Evolutionary conservation across 257 asterid genomes (phyloP).

Genomic region (Galeopsis tetrahit): DNA sequence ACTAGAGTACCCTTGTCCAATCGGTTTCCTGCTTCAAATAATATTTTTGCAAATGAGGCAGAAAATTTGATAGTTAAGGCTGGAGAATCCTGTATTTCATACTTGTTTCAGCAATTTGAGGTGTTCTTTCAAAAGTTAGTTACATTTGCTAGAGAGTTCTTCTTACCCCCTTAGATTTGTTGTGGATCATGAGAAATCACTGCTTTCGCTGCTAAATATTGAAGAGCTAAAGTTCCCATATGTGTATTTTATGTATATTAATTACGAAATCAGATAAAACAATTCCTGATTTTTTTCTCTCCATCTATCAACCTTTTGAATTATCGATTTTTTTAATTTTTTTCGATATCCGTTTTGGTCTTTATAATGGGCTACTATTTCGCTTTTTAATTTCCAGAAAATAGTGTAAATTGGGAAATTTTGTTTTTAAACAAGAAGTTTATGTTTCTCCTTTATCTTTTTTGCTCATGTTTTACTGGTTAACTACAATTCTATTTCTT

Average conservation of each 20-base stretch:
- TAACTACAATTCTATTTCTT: conserved; percentile 16
- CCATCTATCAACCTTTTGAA: too few relatives aligned
- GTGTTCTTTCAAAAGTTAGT: conserved; percentile 65
- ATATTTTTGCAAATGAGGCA: conserved; percentile 45
- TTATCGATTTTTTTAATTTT: neutral
- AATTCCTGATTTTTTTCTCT: too few relatives aligned
- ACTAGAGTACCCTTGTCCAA: conserved; percentile 48
- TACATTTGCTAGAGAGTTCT: conserved; percentile 62
- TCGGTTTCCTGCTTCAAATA: conserved; percentile 55
- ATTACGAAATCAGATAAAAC: too few relatives aligned
- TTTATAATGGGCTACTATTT: conserved; percentile 21
- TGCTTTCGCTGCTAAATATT: conserved; percentile 59
- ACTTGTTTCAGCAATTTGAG: conserved; percentile 63
- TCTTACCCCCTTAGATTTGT: conserved; percentile 83
- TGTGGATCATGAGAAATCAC: conserved; percentile 66
- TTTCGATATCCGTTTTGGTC: neutral
- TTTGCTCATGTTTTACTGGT: neutral
- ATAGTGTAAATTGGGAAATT: conserved; percentile 25
- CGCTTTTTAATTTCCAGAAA: conserved; percentile 15
- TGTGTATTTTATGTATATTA: too few relatives aligned
- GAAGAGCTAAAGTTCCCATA: conserved; percentile 45
- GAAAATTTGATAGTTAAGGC: conserved; percentile 46
- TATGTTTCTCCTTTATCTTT: neutral
- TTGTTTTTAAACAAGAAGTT: neutral
- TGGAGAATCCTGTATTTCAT: conserved; percentile 54